Evolutionary conservation across 768 basidiomycete species (phyloP), one percentile per base, ranked within the genome.

Genomic region (Daedalea quercina): DNA sequence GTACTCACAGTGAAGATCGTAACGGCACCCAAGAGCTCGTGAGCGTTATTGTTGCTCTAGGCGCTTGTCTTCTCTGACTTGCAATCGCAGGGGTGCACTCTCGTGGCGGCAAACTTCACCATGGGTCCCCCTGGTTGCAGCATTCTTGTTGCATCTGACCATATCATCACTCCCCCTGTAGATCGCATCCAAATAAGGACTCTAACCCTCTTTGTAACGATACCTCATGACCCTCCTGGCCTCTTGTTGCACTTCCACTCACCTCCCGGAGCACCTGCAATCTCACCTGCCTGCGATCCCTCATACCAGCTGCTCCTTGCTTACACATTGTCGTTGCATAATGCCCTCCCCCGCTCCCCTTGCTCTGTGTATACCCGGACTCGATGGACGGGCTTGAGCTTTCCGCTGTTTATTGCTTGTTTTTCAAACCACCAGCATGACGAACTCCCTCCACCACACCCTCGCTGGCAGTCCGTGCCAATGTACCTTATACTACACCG

Each of bases 1-100:
- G 71, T 96, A 1, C 58, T 94, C 58, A 81, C 81, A 1, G 84
- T 94, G 44, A 78, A 76, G 60, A 83, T 95, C 40, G 76, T 79
- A 1, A 61, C 53, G 24, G 51, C 51, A 34, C 77, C 55, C 9
- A 37, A 47, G 1, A 44, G 59, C 13, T 57, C 57, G 64, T 69
- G 50, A 20, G 65, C 58, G 25, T 15, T 42, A 3, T 7, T 22
- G 17, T 15, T 17, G 11, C 28, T 4, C 4, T 4, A 42, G 4
- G 17, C 44, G 17, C 17, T 4, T 22, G 9, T 3, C 19, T 7
- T 44, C 11, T 17, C 44, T 26, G 44, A 44, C 44, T 9, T 44
- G 44, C 7, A 23, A 8, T 34, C 37, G 22, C 41, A 51, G 50
- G 15, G 26, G 20, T 22, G 24, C 50, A 31, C 11, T 51, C 37